Evolutionary conservation across 108 stramenopile species (phyloP), one percentile per base, ranked within the genome.

Genomic region (Cyclostephanos invisitatus): DNA sequence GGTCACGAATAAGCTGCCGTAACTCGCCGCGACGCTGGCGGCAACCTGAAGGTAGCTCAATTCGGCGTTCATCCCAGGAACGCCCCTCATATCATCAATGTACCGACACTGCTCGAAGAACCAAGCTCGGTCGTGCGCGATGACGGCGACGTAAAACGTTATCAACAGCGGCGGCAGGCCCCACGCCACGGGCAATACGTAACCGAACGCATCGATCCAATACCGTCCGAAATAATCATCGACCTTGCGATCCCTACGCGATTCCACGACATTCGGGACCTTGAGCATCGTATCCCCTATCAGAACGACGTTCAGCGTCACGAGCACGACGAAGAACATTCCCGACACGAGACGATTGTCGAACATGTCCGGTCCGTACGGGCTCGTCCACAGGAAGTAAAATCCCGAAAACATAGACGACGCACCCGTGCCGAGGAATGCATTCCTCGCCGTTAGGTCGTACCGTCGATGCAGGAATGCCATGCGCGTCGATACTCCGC

Each of bases 361-460:
- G 28, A 67, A 59, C 2, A 74, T 18, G 2, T 42, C 74, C 37
- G 29, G 32, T 0, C 38, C 70, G 54, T 66, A 77, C 7, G 77
- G 77, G 38, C 77, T 66, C 20, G 42, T 72, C 77, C 77, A 77
- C 14, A 77, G 37, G 22, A 77, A 21, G 71, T 55, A 77, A 28
- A 73, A 77, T 12, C 63, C 77, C 12, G 77, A 77, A 69, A 77
- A 77, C 25, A 77, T 29, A 0, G 77, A 77, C 7, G 77, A 77
- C 17, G 53, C 71, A 7, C 64, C 77, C 15, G 72, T 72, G 32
- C 70, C 77, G 29, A 77, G 56, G 61, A 77, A 77, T 11, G 70
- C 77, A 61, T 77, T 77, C 2, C 77, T 38, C 6, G 70, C 62
- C 11, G 77, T 32, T 3, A 77, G 37, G 65, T 77, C 72, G 40